Conservation (phyloP, 805 yeast species). For the Grigorovia transvaalensis region DNA sequence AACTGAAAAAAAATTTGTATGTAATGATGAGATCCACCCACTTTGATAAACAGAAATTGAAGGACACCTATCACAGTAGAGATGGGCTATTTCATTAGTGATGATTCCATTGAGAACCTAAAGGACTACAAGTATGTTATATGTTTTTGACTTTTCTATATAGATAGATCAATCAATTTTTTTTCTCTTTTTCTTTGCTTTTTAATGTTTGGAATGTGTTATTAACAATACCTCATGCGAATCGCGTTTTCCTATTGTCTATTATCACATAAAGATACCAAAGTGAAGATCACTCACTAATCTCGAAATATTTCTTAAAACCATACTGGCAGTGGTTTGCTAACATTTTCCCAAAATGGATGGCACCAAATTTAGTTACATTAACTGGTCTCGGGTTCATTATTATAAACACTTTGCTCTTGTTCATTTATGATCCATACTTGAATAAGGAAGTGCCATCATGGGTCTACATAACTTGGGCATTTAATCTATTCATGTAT, state of each 20-base stretch:
- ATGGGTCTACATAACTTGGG: conserved; percentile 72
- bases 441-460: conserved; percentile 50
- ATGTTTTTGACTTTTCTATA: background rate
- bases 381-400: conserved; percentile 71
- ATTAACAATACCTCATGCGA: background rate
- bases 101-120: conserved; percentile 39
- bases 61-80: background rate
- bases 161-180: background rate
- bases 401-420: conserved; percentile 48
- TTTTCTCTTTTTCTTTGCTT: background rate
- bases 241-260: background rate
- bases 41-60: background rate
- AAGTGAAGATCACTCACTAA: conserved; percentile 71
- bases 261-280: conserved; percentile 37
- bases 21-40: background rate
- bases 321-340: conserved; percentile 75
- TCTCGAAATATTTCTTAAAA: conserved; percentile 65
- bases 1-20: background rate
- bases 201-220: background rate
- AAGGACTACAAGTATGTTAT: conserved; percentile 39
- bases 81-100: conserved; percentile 63
- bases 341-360: conserved; percentile 62
- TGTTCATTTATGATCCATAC: conserved; percentile 64
- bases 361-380: conserved; percentile 92
- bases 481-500: conserved; percentile 74